phyloP scores from a whole-genome alignment of 192 early-diverging fungal species.

The Coemansia sp. region DNA sequence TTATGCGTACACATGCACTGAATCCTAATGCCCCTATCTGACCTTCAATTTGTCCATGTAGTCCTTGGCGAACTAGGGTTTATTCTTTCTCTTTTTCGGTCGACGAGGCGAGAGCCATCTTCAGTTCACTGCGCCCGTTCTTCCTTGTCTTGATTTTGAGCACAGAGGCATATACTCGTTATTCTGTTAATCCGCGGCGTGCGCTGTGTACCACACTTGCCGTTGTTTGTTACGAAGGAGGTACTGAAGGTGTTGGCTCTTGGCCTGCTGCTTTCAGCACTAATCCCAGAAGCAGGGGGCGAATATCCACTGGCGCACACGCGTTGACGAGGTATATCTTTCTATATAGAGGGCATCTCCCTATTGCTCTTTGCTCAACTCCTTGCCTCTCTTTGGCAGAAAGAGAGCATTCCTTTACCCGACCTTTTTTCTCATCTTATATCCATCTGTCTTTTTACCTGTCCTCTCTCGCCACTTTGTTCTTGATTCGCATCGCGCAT shows the following conservation, averaged over 20 bases:
- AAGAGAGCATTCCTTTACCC: neutral
- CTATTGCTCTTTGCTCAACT: neutral
- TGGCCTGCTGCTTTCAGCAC: neutral
- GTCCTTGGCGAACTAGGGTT: neutral
- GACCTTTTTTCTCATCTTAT: neutral
- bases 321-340: slow-evolving; percentile 1
- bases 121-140: neutral
- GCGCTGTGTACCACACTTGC: neutral
- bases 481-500: neutral
- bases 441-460: neutral
- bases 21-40: neutral
- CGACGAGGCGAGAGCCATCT: neutral
- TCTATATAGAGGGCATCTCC: neutral
- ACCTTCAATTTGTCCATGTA: neutral
- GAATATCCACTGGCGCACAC: neutral
- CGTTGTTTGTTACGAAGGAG: neutral
- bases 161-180: neutral
- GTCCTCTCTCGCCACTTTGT: neutral
- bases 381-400: neutral
- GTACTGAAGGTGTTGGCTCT: neutral
- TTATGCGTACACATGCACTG: neutral
- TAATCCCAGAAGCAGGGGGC: neutral
- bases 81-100: neutral
- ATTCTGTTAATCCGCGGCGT: neutral
- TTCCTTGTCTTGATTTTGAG: neutral